phyloP scores from a whole-genome alignment of 331 rosid species.

The Rhamnella rubrinervis region DNA sequence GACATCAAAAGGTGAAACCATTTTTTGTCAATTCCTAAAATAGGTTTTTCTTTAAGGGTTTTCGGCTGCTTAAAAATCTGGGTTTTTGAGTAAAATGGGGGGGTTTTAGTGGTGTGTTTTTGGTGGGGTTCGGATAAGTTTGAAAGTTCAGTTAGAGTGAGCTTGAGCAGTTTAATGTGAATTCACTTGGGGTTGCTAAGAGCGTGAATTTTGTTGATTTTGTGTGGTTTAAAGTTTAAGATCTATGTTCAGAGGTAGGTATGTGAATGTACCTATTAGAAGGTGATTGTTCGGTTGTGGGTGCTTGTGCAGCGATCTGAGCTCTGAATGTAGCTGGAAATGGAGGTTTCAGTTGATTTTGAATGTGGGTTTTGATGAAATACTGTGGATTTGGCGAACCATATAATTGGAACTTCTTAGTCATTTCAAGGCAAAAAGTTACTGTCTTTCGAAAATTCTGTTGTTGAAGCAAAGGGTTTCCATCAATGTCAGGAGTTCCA shows the following conservation, averaged over 20 bases:
- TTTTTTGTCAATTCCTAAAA: constrained; percentile 21
- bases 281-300: constrained; percentile 12
- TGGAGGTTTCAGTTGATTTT: constrained; percentile 29
- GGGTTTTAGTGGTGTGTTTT: constrained; percentile 30
- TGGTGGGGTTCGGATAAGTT: constrained; percentile 28
- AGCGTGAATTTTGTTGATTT: constrained; percentile 28
- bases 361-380: constrained; percentile 23
- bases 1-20: constrained; percentile 35
- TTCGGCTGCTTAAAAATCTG: constrained; percentile 32
- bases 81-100: constrained; percentile 19
- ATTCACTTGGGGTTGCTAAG: constrained; percentile 14
- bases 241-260: constrained; percentile 43
- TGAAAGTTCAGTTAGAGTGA: neutral
- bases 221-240: constrained; percentile 37
- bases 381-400: constrained; percentile 8
- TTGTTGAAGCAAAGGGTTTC: constrained; percentile 19
- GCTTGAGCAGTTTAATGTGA: neutral
- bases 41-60: constrained; percentile 29
- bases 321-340: constrained; percentile 18
- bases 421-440: neutral
- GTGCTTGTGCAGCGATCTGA: constrained; percentile 17
- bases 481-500: constrained; percentile 74
- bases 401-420: constrained; percentile 1
- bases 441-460: constrained; percentile 3
- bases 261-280: constrained; percentile 27